Conservation (phyloP, 2,329 filamentous ascomycete species). For the Emergomyces orientalis region DNA sequence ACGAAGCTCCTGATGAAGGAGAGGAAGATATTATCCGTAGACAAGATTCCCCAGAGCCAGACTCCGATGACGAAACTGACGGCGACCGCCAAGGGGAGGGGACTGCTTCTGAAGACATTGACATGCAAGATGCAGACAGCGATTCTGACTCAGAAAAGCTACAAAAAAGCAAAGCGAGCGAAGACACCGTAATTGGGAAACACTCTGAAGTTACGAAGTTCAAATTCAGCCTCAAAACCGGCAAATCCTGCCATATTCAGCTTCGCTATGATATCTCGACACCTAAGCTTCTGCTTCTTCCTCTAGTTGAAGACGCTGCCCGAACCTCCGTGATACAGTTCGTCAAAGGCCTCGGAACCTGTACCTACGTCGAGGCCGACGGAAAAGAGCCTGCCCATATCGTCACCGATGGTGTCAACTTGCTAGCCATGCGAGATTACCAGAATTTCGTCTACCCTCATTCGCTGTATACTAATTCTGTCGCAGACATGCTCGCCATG, state of each 20-base stretch:
- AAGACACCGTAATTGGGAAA: conserved; percentile 54
- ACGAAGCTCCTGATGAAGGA: conserved; percentile 86
- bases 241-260: conserved; percentile 68
- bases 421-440: conserved; percentile 83
- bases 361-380: conserved; percentile 57
- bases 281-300: conserved; percentile 88
- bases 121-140: conserved; percentile 26
- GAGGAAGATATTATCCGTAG: conserved; percentile 68
- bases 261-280: conserved; percentile 71
- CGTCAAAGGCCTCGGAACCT: conserved; percentile 65
- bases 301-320: conserved; percentile 73
- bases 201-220: conserved; percentile 64
- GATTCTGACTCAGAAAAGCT: conserved; percentile 36
- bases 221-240: conserved; percentile 64
- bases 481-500: conserved; percentile 68
- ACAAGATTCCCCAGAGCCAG: conserved; percentile 50
- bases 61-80: conserved; percentile 45
- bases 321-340: conserved; percentile 76
- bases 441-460: conserved; percentile 78
- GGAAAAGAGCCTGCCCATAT: conserved; percentile 45
- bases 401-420: conserved; percentile 75
- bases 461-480: conserved; percentile 83
- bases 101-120: conserved; percentile 25
- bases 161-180: conserved; percentile 42
- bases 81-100: conserved; percentile 25